phyloP scores from a whole-genome alignment of 2,329 filamentous ascomycete species.

The Lizonia empirigonia region DNA sequence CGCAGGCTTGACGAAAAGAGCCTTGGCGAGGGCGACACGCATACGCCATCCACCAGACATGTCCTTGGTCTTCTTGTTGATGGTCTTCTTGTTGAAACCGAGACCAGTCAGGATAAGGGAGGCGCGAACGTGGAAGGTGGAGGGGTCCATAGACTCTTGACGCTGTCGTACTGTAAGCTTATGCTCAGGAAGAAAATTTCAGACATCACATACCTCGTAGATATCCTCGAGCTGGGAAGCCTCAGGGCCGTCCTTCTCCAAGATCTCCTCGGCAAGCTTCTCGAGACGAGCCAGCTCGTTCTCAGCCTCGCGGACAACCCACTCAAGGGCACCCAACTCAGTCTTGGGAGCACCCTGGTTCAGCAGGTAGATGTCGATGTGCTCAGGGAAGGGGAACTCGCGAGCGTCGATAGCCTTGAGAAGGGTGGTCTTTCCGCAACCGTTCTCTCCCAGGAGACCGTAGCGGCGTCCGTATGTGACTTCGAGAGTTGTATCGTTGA shows the following conservation, averaged over 20 bases:
- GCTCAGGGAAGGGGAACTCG: conserved; percentile 94
- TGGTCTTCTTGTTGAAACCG: conserved; percentile 97
- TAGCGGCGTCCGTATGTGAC: conserved; percentile 92
- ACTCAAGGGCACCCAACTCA: conserved; percentile 90
- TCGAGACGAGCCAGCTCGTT: conserved; percentile 90
- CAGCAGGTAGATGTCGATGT: conserved; percentile 96
- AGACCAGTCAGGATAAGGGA: conserved; percentile 98
- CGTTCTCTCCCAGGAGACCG: conserved; percentile 96
- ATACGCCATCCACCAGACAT: conserved; percentile 99
- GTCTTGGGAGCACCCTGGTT: conserved; percentile 94
- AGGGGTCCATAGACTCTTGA: conserved; percentile 98
- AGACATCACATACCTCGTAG: conserved; percentile 75
- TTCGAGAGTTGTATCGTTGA: conserved; percentile 92
- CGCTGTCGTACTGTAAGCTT: conserved; percentile 61
- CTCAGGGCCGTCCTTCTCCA: conserved; percentile 92
- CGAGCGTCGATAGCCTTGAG: conserved; percentile 92
- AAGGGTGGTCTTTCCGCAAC: conserved; percentile 97
- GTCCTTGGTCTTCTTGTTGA: conserved; percentile 99
- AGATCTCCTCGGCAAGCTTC: conserved; percentile 82
- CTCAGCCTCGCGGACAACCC: conserved; percentile 95
- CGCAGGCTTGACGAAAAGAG: conserved; percentile 96
- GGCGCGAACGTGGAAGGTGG: conserved; percentile 93
- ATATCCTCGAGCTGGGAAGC: conserved; percentile 88
- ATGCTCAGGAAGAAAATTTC: not conserved
- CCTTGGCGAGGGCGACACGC: conserved; percentile 97